Evolutionary conservation across 495 filamentous ascomycete genomes (phyloP), one percentile per base, ranked within the genome.

Genomic region (Hypoxylon rickii): DNA sequence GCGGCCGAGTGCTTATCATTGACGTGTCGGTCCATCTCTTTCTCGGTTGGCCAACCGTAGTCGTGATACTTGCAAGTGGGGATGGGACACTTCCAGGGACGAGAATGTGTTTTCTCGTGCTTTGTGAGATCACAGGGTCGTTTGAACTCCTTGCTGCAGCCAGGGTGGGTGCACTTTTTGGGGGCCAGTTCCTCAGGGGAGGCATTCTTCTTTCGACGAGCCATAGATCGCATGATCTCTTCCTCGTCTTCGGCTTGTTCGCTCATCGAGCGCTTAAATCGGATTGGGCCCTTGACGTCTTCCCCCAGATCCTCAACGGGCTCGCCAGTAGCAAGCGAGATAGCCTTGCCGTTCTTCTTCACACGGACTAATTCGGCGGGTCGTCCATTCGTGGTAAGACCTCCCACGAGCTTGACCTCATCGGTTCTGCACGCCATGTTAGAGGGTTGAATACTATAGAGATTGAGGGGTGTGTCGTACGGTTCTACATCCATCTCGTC

Each of bases 21-120:
- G 69, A 88, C 79, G 66, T 98, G 94, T 39, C 94, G 87, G 64
- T 96, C 93, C 63, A 90, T 85, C 74, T 98, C 94, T 74, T 98
- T 98, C 73, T 96, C 92, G 2, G 94, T 97, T 4, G 94, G 93
- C 87, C 92, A 97, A 18, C 94, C 94, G 63, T 89, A 81, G 19
- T 85, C 80, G 65, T 86, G 73, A 72, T 93, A 98, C 67, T 92
- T 94, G 86, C 94, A 98, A 12, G 77, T 83, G 34, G 78, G 60
- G 3, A 88, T 78, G 2, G 83, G 79, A 71, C 94, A 98, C 73
- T 97, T 97, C 87, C 88, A 97, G 2, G 94, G 95, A 15, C 94
- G 87, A 7, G 89, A 88, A 67, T 98, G 94, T 1, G 94, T 97
- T 77, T 97, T 98, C 73, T 94, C 89, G 68, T 98, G 94, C 75